These are phyloP conservation scores for Populus simonii DNA, from an alignment of 345 rosid genomes.

Conservation along the genomic window DNA sequence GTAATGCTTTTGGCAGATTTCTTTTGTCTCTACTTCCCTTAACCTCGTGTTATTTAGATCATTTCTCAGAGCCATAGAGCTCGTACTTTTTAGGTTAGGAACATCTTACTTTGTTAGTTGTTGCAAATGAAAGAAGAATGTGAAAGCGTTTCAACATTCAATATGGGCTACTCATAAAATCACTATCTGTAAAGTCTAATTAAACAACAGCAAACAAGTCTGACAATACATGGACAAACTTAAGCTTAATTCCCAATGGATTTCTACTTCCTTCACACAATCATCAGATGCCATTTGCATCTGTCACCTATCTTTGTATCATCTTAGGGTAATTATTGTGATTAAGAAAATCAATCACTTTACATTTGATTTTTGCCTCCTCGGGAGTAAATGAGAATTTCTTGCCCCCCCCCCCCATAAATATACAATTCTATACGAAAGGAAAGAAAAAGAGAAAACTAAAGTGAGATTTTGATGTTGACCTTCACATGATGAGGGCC, in stretches of 20 bases:
- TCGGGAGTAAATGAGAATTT: conserved; percentile 12
- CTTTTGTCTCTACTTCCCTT: background rate
- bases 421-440: conserved; percentile 16
- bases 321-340: conserved; percentile 9
- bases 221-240: background rate
- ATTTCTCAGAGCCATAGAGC: background rate
- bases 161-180: background rate
- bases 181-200: background rate
- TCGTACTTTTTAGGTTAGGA: background rate
- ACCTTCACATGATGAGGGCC: conserved; percentile 53
- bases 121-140: background rate
- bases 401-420: conserved; percentile 8
- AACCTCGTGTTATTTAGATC: background rate
- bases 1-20: background rate
- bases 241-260: background rate
- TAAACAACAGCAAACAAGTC: background rate
- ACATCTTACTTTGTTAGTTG: background rate
- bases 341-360: conserved; percentile 30
- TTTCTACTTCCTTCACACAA: background rate
- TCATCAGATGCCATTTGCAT: conserved; percentile 6
- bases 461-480: background rate
- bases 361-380: conserved; percentile 31
- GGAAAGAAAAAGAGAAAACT: background rate
- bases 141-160: background rate
- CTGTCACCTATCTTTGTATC: conserved; percentile 1